These are phyloP conservation scores for Bombardia bombarda DNA, from an alignment of 495 filamentous ascomycete species.

Conservation along the genomic window DNA sequence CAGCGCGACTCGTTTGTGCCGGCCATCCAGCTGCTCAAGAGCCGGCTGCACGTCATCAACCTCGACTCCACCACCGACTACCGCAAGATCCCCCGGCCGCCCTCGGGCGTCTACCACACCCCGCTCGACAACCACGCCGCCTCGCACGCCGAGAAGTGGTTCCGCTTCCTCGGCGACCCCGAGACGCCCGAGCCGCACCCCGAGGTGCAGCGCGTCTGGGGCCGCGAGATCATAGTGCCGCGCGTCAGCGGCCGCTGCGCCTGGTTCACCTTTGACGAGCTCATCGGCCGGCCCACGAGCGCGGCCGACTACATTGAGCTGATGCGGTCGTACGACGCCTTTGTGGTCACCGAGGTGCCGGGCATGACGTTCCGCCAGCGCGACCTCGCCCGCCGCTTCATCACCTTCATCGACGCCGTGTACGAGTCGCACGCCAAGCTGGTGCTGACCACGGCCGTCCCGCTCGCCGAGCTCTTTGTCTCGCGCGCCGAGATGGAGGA, in stretches of 20 bases:
- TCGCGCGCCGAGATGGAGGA: slow-evolving; percentile 66
- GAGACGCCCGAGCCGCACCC: slow-evolving; percentile 66
- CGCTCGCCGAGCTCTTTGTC: slow-evolving; percentile 79
- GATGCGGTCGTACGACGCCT: slow-evolving; percentile 82
- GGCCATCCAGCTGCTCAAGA: slow-evolving; percentile 85
- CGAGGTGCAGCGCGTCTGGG: slow-evolving; percentile 85
- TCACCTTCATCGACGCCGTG: slow-evolving; percentile 93
- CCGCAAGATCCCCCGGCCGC: slow-evolving; percentile 88
- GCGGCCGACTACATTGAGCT: slow-evolving; percentile 95
- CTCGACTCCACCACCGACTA: slow-evolving; percentile 94
- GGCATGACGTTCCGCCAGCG: slow-evolving; percentile 79
- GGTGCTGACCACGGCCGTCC: slow-evolving; percentile 81
- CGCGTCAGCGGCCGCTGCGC: slow-evolving; percentile 80
- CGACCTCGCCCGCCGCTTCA: slow-evolving; percentile 89
- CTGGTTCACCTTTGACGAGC: slow-evolving; percentile 80
- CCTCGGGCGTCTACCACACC: slow-evolving; percentile 82
- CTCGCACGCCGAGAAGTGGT: slow-evolving; percentile 87
- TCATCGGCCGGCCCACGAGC: slow-evolving; percentile 78
- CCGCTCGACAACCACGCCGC: slow-evolving; percentile 70
- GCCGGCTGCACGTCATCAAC: slow-evolving; percentile 77
- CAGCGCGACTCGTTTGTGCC: slow-evolving; percentile 93
- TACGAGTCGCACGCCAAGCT: slow-evolving; percentile 88
- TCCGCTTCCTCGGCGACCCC: slow-evolving; percentile 82
- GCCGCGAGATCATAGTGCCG: slow-evolving; percentile 79
- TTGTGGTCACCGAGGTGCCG: slow-evolving; percentile 84